These are phyloP conservation scores for Dovyalis caffra DNA, from an alignment of 345 rosid genomes.

Conservation along the genomic window DNA sequence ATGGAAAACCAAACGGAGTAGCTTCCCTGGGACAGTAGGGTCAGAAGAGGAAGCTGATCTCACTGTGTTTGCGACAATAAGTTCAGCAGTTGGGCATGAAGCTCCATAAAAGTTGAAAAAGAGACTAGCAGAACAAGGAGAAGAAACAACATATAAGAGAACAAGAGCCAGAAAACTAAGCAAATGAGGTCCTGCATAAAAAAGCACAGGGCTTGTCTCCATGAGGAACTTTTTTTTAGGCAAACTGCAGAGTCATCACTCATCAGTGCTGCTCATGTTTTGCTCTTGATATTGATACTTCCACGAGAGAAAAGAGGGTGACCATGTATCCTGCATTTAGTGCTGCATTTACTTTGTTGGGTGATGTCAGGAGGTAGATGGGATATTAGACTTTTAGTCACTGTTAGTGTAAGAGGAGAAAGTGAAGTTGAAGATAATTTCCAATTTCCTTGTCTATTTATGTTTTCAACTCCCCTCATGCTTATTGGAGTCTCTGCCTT, in stretches of 20 bases:
- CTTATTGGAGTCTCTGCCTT: neutral
- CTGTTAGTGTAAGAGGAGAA: neutral
- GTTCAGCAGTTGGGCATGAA: slow-evolving; percentile 74
- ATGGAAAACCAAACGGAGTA: slow-evolving; percentile 80
- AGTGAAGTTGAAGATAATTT: neutral
- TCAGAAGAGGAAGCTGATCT: slow-evolving; percentile 64
- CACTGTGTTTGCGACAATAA: slow-evolving; percentile 60
- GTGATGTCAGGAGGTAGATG: slow-evolving; percentile 45
- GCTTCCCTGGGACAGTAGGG: slow-evolving; percentile 80
- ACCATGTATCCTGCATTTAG: slow-evolving; percentile 15
- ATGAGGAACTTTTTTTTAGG: slow-evolving; percentile 12
- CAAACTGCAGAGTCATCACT: neutral
- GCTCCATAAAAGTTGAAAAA: slow-evolving; percentile 66
- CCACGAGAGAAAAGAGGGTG: neutral
- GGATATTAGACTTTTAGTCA: neutral
- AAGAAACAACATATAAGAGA: slow-evolving; percentile 16
- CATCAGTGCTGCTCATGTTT: neutral
- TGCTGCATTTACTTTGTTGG: slow-evolving; percentile 41
- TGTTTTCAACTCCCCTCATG: slow-evolving; percentile 1
- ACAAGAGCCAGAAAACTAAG: slow-evolving; percentile 19
- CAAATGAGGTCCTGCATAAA: neutral
- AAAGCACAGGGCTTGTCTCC: slow-evolving; percentile 27
- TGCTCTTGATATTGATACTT: neutral
- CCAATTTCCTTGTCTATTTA: neutral
- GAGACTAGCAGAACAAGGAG: slow-evolving; percentile 37